Conservation (phyloP, 148 eudicot species). For the Oxyria digyna region DNA sequence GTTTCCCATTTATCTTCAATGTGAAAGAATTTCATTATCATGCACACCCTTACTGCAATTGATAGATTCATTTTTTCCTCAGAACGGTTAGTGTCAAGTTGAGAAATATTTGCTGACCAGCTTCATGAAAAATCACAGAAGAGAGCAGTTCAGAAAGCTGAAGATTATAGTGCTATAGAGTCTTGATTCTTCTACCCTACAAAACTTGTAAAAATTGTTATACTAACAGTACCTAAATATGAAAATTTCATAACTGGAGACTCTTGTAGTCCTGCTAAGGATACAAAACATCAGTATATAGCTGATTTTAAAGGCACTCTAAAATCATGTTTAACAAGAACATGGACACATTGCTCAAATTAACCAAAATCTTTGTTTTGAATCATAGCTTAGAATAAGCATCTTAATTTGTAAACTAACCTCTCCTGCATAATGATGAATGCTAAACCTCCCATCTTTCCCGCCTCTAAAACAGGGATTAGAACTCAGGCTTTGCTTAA, state of each 20-base stretch:
- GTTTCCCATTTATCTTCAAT: neutral
- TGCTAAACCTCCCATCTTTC: conserved; percentile 43
- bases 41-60: neutral
- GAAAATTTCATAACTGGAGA: neutral
- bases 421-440: conserved; percentile 81
- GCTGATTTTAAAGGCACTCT: neutral
- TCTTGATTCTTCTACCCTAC: neutral
- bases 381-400: neutral
- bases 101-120: neutral
- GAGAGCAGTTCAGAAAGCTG: neutral
- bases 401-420: conserved; percentile 23
- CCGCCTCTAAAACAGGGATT: conserved; percentile 63
- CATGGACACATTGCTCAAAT: neutral
- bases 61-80: neutral
- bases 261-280: neutral
- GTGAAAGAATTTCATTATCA: neutral
- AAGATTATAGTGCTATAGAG: neutral
- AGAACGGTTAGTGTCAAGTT: neutral
- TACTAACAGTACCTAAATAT: too few relatives aligned
- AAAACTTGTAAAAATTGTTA: neutral
- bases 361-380: neutral
- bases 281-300: too few relatives aligned
- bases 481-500: conserved; percentile 56
- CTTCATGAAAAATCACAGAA: neutral
- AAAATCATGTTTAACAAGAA: neutral